Conservation (phyloP, 495 filamentous ascomycete genomes). For the Lineolata rhizophorae region DNA sequence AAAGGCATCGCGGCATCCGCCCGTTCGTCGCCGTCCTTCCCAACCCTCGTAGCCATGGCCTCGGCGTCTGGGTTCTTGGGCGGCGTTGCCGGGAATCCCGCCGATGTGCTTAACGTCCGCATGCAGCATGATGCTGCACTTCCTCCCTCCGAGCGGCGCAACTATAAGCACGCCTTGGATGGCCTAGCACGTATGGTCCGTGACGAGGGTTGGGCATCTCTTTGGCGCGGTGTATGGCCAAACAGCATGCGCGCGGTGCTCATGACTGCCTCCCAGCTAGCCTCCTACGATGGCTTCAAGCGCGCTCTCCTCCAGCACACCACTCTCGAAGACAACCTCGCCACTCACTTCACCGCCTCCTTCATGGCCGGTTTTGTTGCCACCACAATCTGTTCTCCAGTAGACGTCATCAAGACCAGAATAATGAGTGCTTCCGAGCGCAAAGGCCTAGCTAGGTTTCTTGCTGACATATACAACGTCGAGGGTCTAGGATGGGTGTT, state of each 20-base stretch:
- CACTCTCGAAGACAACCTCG: constrained; percentile 50
- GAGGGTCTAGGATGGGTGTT: constrained; percentile 86
- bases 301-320: constrained; percentile 40
- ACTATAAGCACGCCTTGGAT: constrained; percentile 77
- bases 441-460: constrained; percentile 17
- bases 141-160: constrained; percentile 46
- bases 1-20: constrained; percentile 43
- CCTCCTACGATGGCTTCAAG: constrained; percentile 87
- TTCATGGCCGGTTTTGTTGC: constrained; percentile 83
- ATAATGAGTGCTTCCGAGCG: constrained; percentile 55
- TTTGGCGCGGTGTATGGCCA: constrained; percentile 82
- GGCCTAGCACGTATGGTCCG: constrained; percentile 66
- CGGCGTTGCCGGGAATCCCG: constrained; percentile 77
- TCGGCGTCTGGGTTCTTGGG: constrained; percentile 70
- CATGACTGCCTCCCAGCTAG: constrained; percentile 84
- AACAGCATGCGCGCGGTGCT: constrained; percentile 76
- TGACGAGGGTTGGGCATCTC: constrained; percentile 45
- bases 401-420: constrained; percentile 93
- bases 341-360: constrained; percentile 70
- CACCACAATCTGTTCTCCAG: constrained; percentile 83
- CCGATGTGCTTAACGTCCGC: constrained; percentile 90
- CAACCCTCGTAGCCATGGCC: constrained; percentile 57
- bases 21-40: constrained; percentile 32
- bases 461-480: constrained; percentile 40
- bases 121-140: constrained; percentile 93